These are phyloP conservation scores for Stellera chamaejasme DNA, from an alignment of 345 rosid species.

Conservation along the genomic window DNA sequence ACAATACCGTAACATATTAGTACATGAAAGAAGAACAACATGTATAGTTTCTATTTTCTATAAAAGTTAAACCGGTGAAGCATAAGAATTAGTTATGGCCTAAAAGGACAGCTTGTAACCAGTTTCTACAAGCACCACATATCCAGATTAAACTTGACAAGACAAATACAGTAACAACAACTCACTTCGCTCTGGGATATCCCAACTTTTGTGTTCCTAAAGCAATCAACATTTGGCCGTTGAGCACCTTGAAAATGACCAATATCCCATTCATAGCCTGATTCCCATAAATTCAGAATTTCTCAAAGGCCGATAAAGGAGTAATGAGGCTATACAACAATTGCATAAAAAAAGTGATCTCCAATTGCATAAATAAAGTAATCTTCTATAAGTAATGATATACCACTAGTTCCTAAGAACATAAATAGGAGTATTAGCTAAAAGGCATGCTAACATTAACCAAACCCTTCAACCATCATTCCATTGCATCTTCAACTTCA, in stretches of 20 bases:
- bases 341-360: neutral
- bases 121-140: constrained; percentile 3
- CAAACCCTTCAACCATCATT: too few relatives aligned
- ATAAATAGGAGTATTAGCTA: too few relatives aligned
- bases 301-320: constrained; percentile 7
- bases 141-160: neutral
- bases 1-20: neutral
- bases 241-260: constrained; percentile 74
- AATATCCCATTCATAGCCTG: constrained; percentile 98
- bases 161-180: neutral
- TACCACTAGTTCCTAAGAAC: too few relatives aligned
- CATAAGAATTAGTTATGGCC: too few relatives aligned
- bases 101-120: too few relatives aligned
- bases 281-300: constrained; percentile 16
- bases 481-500: too few relatives aligned
- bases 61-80: too few relatives aligned
- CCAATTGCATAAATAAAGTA: neutral
- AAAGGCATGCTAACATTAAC: too few relatives aligned
- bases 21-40: neutral
- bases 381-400: too few relatives aligned
- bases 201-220: constrained; percentile 79
- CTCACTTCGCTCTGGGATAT: constrained; percentile 51
- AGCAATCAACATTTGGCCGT: constrained; percentile 90
- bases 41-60: too few relatives aligned
- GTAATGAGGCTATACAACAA: neutral